Percentiles rank a stretch among this genome's conserved stretches.
Evolutionary conservation across 148 eudicot species (phyloP).

Genomic region (Chenopodium suecicum): DNA sequence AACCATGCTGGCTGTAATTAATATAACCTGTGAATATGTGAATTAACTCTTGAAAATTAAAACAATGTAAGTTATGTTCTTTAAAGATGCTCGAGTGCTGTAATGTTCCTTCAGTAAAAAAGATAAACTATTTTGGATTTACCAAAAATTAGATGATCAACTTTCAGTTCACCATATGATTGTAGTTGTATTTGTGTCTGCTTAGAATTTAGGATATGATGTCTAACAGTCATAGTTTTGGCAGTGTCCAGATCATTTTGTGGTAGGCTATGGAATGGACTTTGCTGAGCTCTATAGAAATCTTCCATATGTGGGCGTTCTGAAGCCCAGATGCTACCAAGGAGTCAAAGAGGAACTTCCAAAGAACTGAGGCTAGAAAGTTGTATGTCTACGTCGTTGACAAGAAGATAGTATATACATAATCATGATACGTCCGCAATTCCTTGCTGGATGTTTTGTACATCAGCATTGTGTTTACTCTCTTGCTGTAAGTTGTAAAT

Average conservation of each 20-base stretch:
- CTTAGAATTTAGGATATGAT: not conserved
- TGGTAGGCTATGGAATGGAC: constrained; percentile 92
- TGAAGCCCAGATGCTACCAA: constrained; percentile 77
- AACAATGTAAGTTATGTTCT: too few relatives aligned
- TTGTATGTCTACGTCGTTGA: not conserved
- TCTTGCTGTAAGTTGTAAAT: not conserved
- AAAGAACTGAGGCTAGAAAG: not conserved
- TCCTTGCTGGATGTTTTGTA: not conserved
- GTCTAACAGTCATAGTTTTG: constrained; percentile 11
- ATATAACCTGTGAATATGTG: not conserved
- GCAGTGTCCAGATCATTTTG: constrained; percentile 84
- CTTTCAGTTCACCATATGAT: not conserved
- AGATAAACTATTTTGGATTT: not conserved
- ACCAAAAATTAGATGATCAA: not conserved
- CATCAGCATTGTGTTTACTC: not conserved
- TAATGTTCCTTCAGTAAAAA: not conserved
- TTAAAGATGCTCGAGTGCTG: not conserved
- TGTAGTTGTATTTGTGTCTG: not conserved
- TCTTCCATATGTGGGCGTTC: constrained; percentile 80
- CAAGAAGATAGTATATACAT: not conserved
- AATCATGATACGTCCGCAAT: not conserved
- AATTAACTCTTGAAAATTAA: not conserved
- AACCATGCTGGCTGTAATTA: not conserved
- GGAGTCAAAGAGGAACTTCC: constrained; percentile 9
- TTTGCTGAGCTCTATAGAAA: constrained; percentile 77